phyloP scores from a whole-genome alignment of 2,329 filamentous ascomycete species.

The Phyllachora maydis region DNA sequence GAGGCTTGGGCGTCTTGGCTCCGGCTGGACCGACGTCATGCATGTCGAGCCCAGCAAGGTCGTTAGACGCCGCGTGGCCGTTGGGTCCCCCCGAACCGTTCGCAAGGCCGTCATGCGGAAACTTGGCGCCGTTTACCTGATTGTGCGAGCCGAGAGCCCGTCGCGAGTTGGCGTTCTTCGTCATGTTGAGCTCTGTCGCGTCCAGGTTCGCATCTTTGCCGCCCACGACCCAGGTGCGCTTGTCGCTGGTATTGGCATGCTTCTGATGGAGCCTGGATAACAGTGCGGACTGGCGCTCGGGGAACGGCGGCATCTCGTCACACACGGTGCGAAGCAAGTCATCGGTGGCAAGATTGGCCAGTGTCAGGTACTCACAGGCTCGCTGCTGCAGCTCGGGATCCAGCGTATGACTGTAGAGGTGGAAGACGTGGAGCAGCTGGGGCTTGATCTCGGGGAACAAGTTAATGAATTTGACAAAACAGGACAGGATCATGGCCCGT shows the following conservation, averaged over 20 bases:
- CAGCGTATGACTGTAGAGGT: constrained; percentile 79
- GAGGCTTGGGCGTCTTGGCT: constrained; percentile 41
- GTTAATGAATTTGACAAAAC: constrained; percentile 95
- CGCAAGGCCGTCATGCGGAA: constrained; percentile 37
- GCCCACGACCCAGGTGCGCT: constrained; percentile 93
- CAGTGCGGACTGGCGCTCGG: constrained; percentile 78
- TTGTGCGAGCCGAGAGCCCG: constrained; percentile 19
- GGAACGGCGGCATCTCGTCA: constrained; percentile 98
- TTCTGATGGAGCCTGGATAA: constrained; percentile 88
- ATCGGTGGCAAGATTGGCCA: constrained; percentile 73
- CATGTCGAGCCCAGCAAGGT: constrained; percentile 72
- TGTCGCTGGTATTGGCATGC: constrained; percentile 80
- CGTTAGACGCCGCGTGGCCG: constrained; percentile 29
- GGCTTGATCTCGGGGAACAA: constrained; percentile 97
- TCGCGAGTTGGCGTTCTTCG: constrained; percentile 65
- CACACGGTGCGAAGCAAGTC: constrained; percentile 84
- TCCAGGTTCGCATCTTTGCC: constrained; percentile 86
- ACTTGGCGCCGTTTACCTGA: constrained; percentile 22
- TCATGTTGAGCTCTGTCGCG: constrained; percentile 57
- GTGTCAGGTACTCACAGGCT: constrained; percentile 80
- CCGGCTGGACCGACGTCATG: constrained; percentile 34
- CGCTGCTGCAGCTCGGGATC: constrained; percentile 92
- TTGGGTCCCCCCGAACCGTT: constrained; percentile 29
- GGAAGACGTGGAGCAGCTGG: constrained; percentile 77
- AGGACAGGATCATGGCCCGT: constrained; percentile 82